Evolutionary conservation across 2,329 filamentous ascomycete species (phyloP), one percentile per base, ranked within the genome.

Genomic region (Ophiostoma sp.): DNA sequence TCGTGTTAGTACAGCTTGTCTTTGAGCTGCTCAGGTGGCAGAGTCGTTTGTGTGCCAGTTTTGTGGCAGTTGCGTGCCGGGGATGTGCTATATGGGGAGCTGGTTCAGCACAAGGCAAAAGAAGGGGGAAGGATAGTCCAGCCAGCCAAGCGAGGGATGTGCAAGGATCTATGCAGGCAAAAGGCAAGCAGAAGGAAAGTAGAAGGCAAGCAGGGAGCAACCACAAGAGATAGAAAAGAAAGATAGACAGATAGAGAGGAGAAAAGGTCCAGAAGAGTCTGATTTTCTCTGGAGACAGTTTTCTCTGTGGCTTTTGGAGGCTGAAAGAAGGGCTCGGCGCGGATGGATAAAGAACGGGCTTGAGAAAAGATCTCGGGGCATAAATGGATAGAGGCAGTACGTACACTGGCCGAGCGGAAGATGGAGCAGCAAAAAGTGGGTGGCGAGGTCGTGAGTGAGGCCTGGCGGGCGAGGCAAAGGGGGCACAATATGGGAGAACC

Each of bases 341-440:
- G 27, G 55, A 60, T 60, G 55, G 55, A 12, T 38, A 40, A 60
- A 60, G 27, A 27, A 38, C 14, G 11, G 27, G 55, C 55, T 60
- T 60, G 27, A 11, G 38, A 60, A 36, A 5, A 60, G 55, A 60
- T 60, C 27, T 60, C 12, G 55, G 55, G 27, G 27, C 55, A 38
- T 4, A 38, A 60, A 60, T 38, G 55, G 38, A 40, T 9, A 60
- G 38, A 45, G 49, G 47, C 49, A 41, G 67, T 42, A 68, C 49
- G 45, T 47, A 47, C 27, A 42, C 38, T 45, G 49, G 41, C n/a
- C 42, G 18, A 38, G 47, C 36, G 16, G 18, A 11, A 64, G 60
- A 58, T 60, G 55, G 55, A 60, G 55, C 55, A 60, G 55, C 55
- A 14, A 62, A 67, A 66, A 68, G 67, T 67, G 67, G 69, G 67